A percentile compares a stretch with the other conserved stretches of the same genome.
Conservation (phyloP, 2,329 filamentous ascomycete genomes). For the Sporothrix euskadiensis region DNA sequence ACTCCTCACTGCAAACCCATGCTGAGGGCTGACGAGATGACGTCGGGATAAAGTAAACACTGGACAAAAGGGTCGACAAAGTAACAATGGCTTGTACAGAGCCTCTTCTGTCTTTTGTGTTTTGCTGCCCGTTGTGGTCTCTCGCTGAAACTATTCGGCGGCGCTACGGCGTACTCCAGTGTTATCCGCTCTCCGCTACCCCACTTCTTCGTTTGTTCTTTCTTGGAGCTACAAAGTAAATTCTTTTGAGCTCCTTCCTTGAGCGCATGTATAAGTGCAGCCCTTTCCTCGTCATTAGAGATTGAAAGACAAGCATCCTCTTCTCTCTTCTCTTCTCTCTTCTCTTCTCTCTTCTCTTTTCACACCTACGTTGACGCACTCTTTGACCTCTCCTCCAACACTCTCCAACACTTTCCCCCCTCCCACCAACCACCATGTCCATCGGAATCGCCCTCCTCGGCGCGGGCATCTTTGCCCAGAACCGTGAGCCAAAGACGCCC, state of each 20-base stretch:
- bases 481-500: slow-evolving; percentile 31
- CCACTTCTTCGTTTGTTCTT: background rate
- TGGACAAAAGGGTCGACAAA: too few relatives aligned
- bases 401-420: background rate
- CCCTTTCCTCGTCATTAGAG: too few relatives aligned
- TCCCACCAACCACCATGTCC: slow-evolving; percentile 23
- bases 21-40: too few relatives aligned
- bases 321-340: too few relatives aligned
- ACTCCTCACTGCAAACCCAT: too few relatives aligned
- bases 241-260: background rate
- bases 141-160: background rate
- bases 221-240: too few relatives aligned
- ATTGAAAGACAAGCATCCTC: background rate
- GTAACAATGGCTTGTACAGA: too few relatives aligned
- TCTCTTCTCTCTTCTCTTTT: too few relatives aligned
- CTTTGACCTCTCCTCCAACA: too few relatives aligned
- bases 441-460: slow-evolving; percentile 41
- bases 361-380: too few relatives aligned
- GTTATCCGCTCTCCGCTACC: background rate
- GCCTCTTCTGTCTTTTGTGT: background rate
- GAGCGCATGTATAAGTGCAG: slow-evolving; percentile 1
- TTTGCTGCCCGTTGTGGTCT: background rate
- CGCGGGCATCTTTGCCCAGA: slow-evolving; percentile 41
- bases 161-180: background rate
- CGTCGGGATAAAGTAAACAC: too few relatives aligned